Evolutionary conservation across 306 rosid species (phyloP).

Genomic region (Carpinus viminea): DNA sequence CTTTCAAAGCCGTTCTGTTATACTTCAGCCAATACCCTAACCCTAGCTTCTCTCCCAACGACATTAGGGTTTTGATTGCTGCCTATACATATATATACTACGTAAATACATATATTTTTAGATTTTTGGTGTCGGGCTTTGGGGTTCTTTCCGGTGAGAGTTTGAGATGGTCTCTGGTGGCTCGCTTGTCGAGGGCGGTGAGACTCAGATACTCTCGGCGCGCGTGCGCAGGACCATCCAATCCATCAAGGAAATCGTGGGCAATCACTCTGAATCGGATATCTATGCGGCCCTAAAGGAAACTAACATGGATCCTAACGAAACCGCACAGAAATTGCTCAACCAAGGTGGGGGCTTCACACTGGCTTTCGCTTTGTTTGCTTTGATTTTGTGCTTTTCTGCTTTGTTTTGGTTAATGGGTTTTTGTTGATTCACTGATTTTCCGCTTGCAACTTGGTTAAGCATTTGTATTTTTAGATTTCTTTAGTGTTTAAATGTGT

Average conservation of each 20-base stretch:
- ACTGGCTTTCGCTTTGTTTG: background rate
- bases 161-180: conserved; percentile 60
- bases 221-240: conserved; percentile 76
- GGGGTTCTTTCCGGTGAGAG: conserved; percentile 7
- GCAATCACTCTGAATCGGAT: conserved; percentile 85
- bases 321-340: conserved; percentile 96
- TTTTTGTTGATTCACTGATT: background rate
- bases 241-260: conserved; percentile 86
- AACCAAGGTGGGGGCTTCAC: conserved; percentile 63
- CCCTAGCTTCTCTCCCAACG: conserved; percentile 20
- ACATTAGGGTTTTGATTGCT: conserved; percentile 41
- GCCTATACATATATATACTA: background rate
- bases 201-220: conserved; percentile 62
- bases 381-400: background rate
- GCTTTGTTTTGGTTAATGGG: conserved; percentile 22
- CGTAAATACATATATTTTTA: background rate
- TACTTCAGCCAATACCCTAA: conserved; percentile 43
- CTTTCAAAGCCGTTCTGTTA: conserved; percentile 34
- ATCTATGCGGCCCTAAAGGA: conserved; percentile 86
- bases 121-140: conserved; percentile 8
- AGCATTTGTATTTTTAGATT: background rate
- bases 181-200: conserved; percentile 61
- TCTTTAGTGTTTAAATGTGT: background rate
- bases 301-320: conserved; percentile 94
- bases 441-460: background rate